Evolutionary conservation across 768 basidiomycete species (phyloP).

Genomic region (Clavaria fumosa): DNA sequence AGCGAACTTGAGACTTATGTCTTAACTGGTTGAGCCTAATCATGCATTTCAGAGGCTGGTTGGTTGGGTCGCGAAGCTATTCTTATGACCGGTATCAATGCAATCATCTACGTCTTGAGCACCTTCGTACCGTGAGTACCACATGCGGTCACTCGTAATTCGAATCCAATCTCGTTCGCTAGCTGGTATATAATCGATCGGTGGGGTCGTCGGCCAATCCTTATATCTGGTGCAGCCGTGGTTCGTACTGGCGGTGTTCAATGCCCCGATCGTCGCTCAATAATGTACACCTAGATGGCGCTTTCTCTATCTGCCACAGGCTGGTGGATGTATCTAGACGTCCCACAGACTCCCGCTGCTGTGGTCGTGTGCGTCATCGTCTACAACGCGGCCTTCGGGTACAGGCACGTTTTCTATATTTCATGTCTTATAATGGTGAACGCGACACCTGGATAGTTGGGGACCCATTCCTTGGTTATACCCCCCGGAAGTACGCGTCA

Average conservation of each 20-base stretch:
- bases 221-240: conserved; percentile 72
- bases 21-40: conserved; percentile 5
- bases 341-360: conserved; percentile 68
- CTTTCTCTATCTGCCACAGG: conserved; percentile 65
- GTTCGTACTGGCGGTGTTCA: conserved; percentile 26
- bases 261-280: neutral
- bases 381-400: conserved; percentile 91
- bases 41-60: conserved; percentile 54
- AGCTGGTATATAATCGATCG: conserved; percentile 93
- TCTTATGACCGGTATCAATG: conserved; percentile 92
- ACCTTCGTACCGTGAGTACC: conserved; percentile 71
- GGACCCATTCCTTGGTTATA: conserved; percentile 82
- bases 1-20: neutral
- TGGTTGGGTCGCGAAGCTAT: conserved; percentile 91
- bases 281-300: conserved; percentile 56
- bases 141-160: too few relatives aligned
- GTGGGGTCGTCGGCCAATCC: conserved; percentile 77
- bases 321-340: conserved; percentile 88
- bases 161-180: too few relatives aligned
- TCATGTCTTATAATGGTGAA: conserved; percentile 1
- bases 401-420: conserved; percentile 30
- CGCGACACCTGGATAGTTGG: conserved; percentile 33
- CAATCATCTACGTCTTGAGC: conserved; percentile 62
- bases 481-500: conserved; percentile 56
- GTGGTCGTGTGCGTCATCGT: conserved; percentile 83